phyloP scores from a whole-genome alignment of 2,329 filamentous ascomycete genomes.

The Cladosporium sp. region DNA sequence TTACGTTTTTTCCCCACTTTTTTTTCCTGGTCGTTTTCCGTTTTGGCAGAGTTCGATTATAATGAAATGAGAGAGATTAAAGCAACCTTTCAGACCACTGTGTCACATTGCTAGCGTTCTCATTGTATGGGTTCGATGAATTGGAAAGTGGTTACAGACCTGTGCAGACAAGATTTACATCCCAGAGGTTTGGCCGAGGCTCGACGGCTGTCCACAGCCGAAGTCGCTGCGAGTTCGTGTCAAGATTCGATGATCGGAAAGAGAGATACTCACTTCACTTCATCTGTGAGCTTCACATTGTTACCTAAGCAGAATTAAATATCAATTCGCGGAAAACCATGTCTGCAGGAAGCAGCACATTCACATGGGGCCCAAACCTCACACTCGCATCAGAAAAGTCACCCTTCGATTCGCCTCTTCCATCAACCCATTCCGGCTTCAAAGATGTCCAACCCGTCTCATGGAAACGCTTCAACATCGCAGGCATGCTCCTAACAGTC shows the following conservation, averaged over 20 bases:
- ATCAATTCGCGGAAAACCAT: background rate
- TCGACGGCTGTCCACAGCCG: background rate
- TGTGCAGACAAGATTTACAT: too few species aligned
- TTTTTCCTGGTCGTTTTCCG: too few species aligned
- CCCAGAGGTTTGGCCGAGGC: too few species aligned
- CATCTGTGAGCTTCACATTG: background rate
- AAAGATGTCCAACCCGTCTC: slow-evolving; percentile 49
- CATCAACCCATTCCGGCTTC: slow-evolving; percentile 29
- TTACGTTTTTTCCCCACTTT: too few species aligned
- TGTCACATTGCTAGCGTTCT: too few species aligned
- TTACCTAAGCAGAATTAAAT: background rate
- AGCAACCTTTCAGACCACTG: too few species aligned
- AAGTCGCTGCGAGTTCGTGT: too few species aligned
- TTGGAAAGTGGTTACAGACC: too few species aligned
- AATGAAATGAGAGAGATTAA: too few species aligned
- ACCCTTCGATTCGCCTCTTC: slow-evolving; percentile 29
- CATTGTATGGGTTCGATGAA: too few species aligned
- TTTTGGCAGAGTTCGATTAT: too few species aligned
- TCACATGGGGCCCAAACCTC: slow-evolving; percentile 30
- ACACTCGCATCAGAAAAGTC: slow-evolving; percentile 28
- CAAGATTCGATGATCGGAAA: background rate
- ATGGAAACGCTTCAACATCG: slow-evolving; percentile 63
- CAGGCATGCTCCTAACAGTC: slow-evolving; percentile 72
- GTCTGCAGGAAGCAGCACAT: slow-evolving; percentile 30
- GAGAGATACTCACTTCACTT: background rate